These are phyloP conservation scores for Leishmania martiniquensis DNA, from an alignment of 208 protist species.

Conservation along the genomic window DNA sequence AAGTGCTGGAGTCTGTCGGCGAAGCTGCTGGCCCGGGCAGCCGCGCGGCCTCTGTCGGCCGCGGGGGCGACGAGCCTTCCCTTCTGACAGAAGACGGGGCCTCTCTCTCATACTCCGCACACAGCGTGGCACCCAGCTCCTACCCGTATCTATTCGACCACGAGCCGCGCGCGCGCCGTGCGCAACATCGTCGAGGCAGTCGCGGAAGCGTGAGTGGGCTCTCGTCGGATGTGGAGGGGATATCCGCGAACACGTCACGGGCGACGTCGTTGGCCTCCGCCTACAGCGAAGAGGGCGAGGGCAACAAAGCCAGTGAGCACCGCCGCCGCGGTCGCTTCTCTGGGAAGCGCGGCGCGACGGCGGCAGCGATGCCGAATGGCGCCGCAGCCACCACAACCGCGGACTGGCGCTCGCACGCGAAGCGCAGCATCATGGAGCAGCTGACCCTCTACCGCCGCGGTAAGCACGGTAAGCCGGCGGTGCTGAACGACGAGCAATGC, in stretches of 20 bases:
- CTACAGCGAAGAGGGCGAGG: constrained; percentile 25
- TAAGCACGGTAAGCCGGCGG: constrained; percentile 47
- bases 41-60: neutral
- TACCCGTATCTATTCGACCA: constrained; percentile 34
- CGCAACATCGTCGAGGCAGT: constrained; percentile 10
- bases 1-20: constrained; percentile 12
- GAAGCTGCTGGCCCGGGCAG: constrained; percentile 3
- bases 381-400: constrained; percentile 1
- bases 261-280: constrained; percentile 46
- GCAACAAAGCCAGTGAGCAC: constrained; percentile 18
- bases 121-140: constrained; percentile 32
- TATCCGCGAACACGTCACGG: constrained; percentile 23
- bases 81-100: constrained; percentile 23
- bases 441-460: constrained; percentile 75
- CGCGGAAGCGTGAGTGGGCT: constrained; percentile 14
- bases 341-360: constrained; percentile 1
- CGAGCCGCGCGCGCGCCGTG: constrained; percentile 22
- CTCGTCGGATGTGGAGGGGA: constrained; percentile 15
- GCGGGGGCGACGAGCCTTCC: neutral
- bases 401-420: constrained; percentile 72
- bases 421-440: constrained; percentile 81
- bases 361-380: neutral
- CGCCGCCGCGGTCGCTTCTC: neutral
- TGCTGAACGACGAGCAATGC: constrained; percentile 64
- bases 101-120: constrained; percentile 25